Percentiles rank a stretch among this genome's conserved stretches.
Conservation (phyloP, 192 early-diverging fungal genomes). For the Paraglomus occultum region DNA sequence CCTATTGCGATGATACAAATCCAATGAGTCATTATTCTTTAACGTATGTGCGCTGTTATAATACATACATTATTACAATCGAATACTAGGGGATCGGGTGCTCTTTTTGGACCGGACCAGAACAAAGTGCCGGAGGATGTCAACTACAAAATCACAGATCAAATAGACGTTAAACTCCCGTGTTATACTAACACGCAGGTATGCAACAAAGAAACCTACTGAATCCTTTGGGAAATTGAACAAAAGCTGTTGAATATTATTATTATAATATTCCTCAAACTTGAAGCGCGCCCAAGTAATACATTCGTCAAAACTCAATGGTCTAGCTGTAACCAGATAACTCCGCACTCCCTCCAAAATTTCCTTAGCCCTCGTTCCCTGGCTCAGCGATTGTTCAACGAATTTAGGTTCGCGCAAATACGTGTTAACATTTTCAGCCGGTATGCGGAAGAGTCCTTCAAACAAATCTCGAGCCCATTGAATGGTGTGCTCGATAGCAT, state of each 20-base stretch:
- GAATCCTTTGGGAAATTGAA: slow-evolving; percentile 98
- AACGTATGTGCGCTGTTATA: slow-evolving; percentile 5
- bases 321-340: slow-evolving; percentile 76
- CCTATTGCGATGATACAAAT: slow-evolving; percentile 29
- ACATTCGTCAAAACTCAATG: slow-evolving; percentile 88
- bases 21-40: slow-evolving; percentile 14
- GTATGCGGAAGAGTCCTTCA: slow-evolving; percentile 88
- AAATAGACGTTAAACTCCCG: background rate
- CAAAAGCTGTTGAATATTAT: slow-evolving; percentile 90
- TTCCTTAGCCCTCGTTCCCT: slow-evolving; percentile 78
- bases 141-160: slow-evolving; percentile 37
- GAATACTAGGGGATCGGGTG: slow-evolving; percentile 81
- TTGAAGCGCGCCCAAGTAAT: slow-evolving; percentile 85
- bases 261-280: slow-evolving; percentile 94
- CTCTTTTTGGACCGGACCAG: slow-evolving; percentile 98
- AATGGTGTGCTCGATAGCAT: slow-evolving; percentile 84
- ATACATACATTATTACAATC: slow-evolving; percentile 63
- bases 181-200: slow-evolving; percentile 3
- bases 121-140: slow-evolving; percentile 89
- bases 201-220: slow-evolving; percentile 27
- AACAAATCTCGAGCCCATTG: slow-evolving; percentile 98
- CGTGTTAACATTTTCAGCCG: slow-evolving; percentile 92
- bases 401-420: slow-evolving; percentile 88
- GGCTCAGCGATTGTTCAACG: slow-evolving; percentile 70
- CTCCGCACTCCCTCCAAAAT: slow-evolving; percentile 71